These are phyloP conservation scores for Fusarium transvaalense DNA, from an alignment of 2,329 filamentous ascomycete genomes.

Conservation along the genomic window DNA sequence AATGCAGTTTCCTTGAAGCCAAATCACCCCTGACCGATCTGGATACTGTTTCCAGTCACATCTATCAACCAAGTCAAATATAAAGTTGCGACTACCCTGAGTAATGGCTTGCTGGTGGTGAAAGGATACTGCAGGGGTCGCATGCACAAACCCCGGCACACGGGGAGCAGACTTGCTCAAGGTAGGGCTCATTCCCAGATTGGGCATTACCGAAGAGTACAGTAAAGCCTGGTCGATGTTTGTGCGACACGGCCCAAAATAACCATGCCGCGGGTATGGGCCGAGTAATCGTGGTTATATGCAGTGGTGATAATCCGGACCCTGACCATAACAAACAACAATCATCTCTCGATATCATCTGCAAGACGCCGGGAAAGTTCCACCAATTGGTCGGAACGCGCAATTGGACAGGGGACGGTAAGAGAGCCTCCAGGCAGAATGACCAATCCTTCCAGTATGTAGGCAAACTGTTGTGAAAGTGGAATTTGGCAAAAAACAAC, in stretches of 20 bases:
- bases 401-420: not conserved
- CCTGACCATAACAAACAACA: slow-evolving; percentile 25
- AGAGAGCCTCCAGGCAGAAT: not conserved
- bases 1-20: not conserved
- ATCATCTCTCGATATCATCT: slow-evolving; percentile 8
- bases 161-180: slow-evolving; percentile 23
- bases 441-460: not conserved
- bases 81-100: slow-evolving; percentile 31
- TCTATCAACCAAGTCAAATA: slow-evolving; percentile 16
- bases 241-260: slow-evolving; percentile 18
- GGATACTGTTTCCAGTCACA: slow-evolving; percentile 19
- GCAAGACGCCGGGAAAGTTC: slow-evolving; percentile 23
- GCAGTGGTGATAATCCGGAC: slow-evolving; percentile 20
- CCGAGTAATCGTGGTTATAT: slow-evolving; percentile 25
- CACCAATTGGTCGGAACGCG: slow-evolving; percentile 28
- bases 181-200: slow-evolving; percentile 33
- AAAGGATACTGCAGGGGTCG: slow-evolving; percentile 28
- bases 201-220: slow-evolving; percentile 20
- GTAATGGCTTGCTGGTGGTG: slow-evolving; percentile 28
- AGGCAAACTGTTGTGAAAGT: slow-evolving; percentile 2
- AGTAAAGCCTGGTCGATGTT: slow-evolving; percentile 9
- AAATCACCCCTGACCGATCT: not conserved
- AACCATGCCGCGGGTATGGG: slow-evolving; percentile 28
- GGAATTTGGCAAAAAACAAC: not conserved
- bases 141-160: slow-evolving; percentile 26